These are phyloP conservation scores for Hygrocybe punicea DNA, from an alignment of 768 basidiomycete genomes.

Conservation along the genomic window DNA sequence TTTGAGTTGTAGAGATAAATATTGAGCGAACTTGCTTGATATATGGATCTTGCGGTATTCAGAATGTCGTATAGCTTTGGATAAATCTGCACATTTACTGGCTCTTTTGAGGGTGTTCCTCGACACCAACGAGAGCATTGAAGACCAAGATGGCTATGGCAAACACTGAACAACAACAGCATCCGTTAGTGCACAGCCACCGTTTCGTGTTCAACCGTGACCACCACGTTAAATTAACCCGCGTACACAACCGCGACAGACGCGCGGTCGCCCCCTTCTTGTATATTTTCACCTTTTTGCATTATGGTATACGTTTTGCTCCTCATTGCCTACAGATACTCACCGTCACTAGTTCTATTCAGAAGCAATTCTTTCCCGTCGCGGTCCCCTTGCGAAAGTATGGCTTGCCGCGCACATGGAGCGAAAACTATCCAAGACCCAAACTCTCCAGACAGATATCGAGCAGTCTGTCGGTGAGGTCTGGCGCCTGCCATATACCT, in stretches of 20 bases:
- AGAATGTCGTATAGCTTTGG: neutral
- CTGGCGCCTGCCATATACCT: no score
- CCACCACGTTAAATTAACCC: neutral
- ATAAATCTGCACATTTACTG: neutral
- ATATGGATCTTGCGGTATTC: neutral
- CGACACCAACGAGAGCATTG: conserved; percentile 23
- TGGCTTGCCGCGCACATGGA: conserved; percentile 99
- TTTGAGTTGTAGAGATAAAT: neutral
- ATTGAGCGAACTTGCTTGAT: neutral
- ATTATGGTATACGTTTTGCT: conserved; percentile 28
- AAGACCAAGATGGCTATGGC: neutral
- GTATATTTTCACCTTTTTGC: conserved; percentile 11
- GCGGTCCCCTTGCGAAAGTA: conserved; percentile 92
- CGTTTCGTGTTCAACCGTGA: neutral
- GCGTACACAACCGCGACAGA: conserved; percentile 24
- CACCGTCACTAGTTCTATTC: conserved; percentile 69
- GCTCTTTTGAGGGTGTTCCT: conserved; percentile 18
- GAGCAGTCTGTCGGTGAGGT: conserved; percentile 84
- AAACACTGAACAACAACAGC: conserved; percentile 7
- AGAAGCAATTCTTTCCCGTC: conserved; percentile 88
- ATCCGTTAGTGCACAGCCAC: neutral
- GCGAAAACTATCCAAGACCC: conserved; percentile 92
- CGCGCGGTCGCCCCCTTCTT: conserved; percentile 16
- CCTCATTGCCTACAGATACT: conserved; percentile 7
- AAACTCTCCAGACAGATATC: conserved; percentile 92